Evolutionary conservation across 352 stramenopile genomes (phyloP).

Genomic region (Phytophthora capsici): DNA sequence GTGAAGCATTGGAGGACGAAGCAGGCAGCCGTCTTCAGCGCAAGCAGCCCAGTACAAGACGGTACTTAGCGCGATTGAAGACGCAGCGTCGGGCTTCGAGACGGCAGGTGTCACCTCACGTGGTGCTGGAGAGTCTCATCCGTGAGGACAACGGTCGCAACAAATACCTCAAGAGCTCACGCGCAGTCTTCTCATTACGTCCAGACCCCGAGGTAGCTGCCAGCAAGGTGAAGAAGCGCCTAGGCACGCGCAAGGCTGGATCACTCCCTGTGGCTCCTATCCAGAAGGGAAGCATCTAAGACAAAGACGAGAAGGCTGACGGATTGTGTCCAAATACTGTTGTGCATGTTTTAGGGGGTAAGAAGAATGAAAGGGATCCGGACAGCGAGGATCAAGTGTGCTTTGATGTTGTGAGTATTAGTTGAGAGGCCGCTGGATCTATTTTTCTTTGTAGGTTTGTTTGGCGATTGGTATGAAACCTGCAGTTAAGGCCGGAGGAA

Average conservation of each 20-base stretch:
- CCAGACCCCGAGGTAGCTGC: slow-evolving; percentile 78
- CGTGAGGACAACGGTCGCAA: slow-evolving; percentile 80
- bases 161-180: slow-evolving; percentile 87
- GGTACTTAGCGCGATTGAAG: slow-evolving; percentile 84
- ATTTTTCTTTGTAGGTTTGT: slow-evolving; percentile 24
- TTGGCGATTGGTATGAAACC: slow-evolving; percentile 14
- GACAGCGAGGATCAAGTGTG: slow-evolving; percentile 14
- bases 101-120: slow-evolving; percentile 69
- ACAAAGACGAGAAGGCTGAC: slow-evolving; percentile 12
- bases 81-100: slow-evolving; percentile 67
- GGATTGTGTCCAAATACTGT: slow-evolving; percentile 32
- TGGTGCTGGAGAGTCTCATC: slow-evolving; percentile 84
- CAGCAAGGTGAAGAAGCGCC: slow-evolving; percentile 79
- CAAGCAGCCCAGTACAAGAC: slow-evolving; percentile 80
- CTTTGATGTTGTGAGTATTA: too few relatives aligned
- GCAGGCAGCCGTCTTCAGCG: slow-evolving; percentile 62
- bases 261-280: slow-evolving; percentile 69
- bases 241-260: slow-evolving; percentile 65
- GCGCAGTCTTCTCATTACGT: slow-evolving; percentile 71
- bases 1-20: slow-evolving; percentile 55
- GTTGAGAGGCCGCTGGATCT: slow-evolving; percentile 20
- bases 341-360: slow-evolving; percentile 40
- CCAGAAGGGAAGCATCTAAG: slow-evolving; percentile 77
- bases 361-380: slow-evolving; percentile 33
- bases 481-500: too few relatives aligned